Conservation (phyloP, 169 alveolate genomes). For the Eimeria falciformis region DNA sequence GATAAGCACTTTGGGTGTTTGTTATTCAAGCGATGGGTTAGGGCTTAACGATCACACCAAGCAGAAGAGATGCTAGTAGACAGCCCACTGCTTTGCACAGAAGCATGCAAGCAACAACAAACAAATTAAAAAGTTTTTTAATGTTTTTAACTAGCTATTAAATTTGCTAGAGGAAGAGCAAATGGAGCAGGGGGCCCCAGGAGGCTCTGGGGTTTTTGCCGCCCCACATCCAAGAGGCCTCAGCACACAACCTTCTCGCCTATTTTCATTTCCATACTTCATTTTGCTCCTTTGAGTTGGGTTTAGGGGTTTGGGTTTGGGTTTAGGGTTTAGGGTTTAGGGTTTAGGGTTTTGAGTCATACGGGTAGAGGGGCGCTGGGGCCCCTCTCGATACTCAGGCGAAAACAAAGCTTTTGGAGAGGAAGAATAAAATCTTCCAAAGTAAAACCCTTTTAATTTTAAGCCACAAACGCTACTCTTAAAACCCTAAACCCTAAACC, state of each 20-base stretch:
- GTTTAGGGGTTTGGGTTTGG: neutral
- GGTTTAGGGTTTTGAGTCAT: conserved; percentile 31
- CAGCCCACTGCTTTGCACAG: too few species aligned
- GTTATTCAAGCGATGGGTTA: too few species aligned
- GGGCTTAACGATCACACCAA: too few species aligned
- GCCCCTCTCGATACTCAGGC: too few species aligned
- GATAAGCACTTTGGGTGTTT: too few species aligned
- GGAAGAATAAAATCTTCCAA: neutral
- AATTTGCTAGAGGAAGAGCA: too few species aligned
- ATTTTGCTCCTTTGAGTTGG: neutral
- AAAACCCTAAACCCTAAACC: neutral
- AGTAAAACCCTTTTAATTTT: neutral
- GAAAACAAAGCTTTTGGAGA: too few species aligned
- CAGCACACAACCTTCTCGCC: neutral
- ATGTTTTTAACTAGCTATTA: too few species aligned
- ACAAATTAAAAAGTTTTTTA: too few species aligned
- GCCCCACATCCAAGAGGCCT: neutral
- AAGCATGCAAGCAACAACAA: too few species aligned
- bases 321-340: conserved; percentile 40
- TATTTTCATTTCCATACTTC: neutral
- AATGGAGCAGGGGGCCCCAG: too few species aligned
- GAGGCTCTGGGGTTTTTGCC: neutral
- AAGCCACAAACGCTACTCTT: neutral
- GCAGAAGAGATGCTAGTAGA: too few species aligned
- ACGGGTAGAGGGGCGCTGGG: neutral